Base-by-base conservation (phyloP, 2,329 filamentous ascomycete genomes). In the Trichoderma sp. region DNA sequence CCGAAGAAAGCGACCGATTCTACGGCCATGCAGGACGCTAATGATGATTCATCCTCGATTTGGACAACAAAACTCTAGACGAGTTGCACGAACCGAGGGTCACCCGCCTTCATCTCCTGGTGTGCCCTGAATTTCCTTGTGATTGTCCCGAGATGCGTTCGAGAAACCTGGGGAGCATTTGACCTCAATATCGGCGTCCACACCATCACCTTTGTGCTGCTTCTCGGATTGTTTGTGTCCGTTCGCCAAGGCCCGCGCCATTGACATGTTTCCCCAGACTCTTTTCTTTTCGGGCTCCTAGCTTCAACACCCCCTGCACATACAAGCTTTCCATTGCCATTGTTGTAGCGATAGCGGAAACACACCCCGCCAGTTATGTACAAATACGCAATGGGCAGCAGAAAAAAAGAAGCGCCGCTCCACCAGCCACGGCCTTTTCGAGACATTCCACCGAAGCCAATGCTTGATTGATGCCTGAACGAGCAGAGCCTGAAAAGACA, bases 391-490 rank as follows among this genome's bases (percentile, higher is more conserved):
- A 17, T 39, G 36, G 53, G 43, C 36, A 43, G 32, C 53, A 59
- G 36, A 23, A 32, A 59, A 32, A 59, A 28, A 30, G 17, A 32
- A 13, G 39, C 55, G 67, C 28, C 57, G 30, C 39, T 69, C 67
- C 67, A 62, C 67, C 20, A 26, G 36, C 53, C 39, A 28, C n/a
- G 58, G 47, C 32, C 13, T 57, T 68, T 57, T 32, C 59, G 30
- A 64, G 34, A 64, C 59, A 64, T 58, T 57, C 28, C 53, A 71
- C 61, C 61, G 68, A 65, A n/a, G 61, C 62, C 50, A 50, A 53
- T 58, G 50, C n/a, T 62, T 61, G 67, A 69, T 62, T 61, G 67
- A 69, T 62, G 57, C 67, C 67, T 13, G n/a, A 58, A 69, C 30
- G 36, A 26, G 26, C 26, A 36, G 36, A 36, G 55, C 36, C 66